These are phyloP conservation scores for Leccinum barrowsii DNA, from an alignment of 768 basidiomycete species.

Conservation along the genomic window DNA sequence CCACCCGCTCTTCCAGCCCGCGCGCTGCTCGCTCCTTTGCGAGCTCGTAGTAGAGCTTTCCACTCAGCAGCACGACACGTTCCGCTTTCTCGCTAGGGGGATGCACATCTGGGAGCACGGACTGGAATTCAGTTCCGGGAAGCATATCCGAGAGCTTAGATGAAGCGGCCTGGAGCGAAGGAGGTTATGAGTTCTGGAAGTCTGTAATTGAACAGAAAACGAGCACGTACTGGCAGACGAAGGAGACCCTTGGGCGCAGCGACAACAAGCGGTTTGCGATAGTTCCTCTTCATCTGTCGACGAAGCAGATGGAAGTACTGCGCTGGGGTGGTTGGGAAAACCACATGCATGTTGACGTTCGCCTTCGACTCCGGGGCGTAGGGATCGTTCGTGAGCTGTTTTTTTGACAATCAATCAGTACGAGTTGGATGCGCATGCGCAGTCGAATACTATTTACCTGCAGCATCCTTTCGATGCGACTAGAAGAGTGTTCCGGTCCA, in stretches of 20 bases:
- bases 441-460: conserved; percentile 48
- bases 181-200: background rate
- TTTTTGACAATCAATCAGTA: background rate
- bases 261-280: conserved; percentile 81
- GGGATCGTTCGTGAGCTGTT: conserved; percentile 74
- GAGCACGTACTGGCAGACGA: conserved; percentile 59
- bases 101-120: conserved; percentile 55
- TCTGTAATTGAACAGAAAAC: background rate
- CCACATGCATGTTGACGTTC: conserved; percentile 82
- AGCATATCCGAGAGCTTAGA: conserved; percentile 63
- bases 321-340: conserved; percentile 84
- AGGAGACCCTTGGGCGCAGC: conserved; percentile 83
- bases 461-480: conserved; percentile 85
- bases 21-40: conserved; percentile 58
- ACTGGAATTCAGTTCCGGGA: conserved; percentile 58
- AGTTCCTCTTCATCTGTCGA: conserved; percentile 75
- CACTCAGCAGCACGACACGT: conserved; percentile 71
- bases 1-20: conserved; percentile 48
- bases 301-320: conserved; percentile 94
- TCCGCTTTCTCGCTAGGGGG: conserved; percentile 39
- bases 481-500: conserved; percentile 91
- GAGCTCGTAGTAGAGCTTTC: conserved; percentile 89
- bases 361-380: conserved; percentile 30
- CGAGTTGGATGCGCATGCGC: background rate
- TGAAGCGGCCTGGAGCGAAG: conserved; percentile 57